These are phyloP conservation scores for Alternaria solani DNA, from an alignment of 2,329 filamentous ascomycete species.

Conservation along the genomic window DNA sequence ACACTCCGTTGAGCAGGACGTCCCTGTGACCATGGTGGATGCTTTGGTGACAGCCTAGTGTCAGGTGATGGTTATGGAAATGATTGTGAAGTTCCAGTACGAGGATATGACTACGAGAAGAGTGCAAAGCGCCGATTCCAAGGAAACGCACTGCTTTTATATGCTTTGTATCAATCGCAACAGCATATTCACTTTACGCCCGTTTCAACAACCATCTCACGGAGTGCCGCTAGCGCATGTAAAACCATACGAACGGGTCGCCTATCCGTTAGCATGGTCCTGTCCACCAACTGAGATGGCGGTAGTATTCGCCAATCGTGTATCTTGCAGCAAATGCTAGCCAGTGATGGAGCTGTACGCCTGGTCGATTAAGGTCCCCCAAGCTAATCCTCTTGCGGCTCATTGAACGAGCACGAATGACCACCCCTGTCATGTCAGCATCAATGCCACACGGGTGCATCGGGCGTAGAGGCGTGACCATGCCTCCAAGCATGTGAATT, in stretches of 20 bases:
- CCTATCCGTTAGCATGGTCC: neutral
- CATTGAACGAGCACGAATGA: slow-evolving; percentile 17
- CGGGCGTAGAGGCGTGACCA: neutral
- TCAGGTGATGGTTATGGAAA: neutral
- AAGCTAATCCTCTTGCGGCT: slow-evolving; percentile 22
- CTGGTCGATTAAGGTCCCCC: neutral
- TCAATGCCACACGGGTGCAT: neutral
- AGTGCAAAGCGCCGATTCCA: neutral
- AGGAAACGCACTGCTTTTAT: neutral
- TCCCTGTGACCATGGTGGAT: slow-evolving; percentile 6
- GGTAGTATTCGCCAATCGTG: neutral
- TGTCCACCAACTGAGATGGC: neutral
- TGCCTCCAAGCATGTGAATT: neutral
- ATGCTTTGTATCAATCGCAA: neutral
- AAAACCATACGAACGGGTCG: neutral
- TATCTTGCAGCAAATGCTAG: neutral
- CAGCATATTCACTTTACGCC: neutral
- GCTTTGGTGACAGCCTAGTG: neutral
- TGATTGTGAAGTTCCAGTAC: neutral
- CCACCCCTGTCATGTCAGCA: neutral
- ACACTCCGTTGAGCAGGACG: slow-evolving; percentile 26
- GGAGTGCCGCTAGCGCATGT: neutral
- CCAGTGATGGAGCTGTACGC: neutral
- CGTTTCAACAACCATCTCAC: neutral
- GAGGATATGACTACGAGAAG: neutral